phyloP scores from a whole-genome alignment of 495 filamentous ascomycete genomes.

The Trichoderma gamsii region DNA sequence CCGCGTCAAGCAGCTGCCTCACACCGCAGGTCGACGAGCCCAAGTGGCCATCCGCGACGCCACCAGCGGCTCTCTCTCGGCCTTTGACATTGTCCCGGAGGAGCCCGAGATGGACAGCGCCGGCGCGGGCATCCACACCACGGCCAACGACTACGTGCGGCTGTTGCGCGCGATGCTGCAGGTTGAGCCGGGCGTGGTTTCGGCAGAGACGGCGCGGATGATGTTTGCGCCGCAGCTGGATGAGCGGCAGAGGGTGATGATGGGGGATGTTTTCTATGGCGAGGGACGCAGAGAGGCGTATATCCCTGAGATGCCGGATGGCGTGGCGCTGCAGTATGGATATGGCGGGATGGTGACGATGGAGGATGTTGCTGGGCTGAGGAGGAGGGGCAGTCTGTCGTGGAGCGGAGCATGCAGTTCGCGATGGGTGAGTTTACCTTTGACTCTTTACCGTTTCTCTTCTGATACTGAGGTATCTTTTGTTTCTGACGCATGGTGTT shows the following conservation, averaged over 20 bases:
- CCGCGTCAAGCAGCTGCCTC: not conserved
- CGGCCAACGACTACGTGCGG: conserved; percentile 43
- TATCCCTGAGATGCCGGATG: conserved; percentile 22
- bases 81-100: conserved; percentile 12
- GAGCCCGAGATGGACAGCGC: conserved; percentile 32
- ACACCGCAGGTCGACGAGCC: conserved; percentile 13
- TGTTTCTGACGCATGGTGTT: not conserved
- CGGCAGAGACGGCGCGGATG: conserved; percentile 33
- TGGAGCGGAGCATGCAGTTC: conserved; percentile 26
- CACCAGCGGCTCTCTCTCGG: conserved; percentile 16
- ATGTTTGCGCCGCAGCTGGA: conserved; percentile 50
- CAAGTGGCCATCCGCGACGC: conserved; percentile 16
- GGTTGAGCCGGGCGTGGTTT: conserved; percentile 18
- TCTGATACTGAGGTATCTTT: not conserved
- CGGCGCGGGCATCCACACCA: conserved; percentile 47
- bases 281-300: conserved; percentile 13
- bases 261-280: conserved; percentile 16
- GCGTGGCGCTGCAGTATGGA: conserved; percentile 22
- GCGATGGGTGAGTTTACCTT: conserved; percentile 26
- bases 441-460: not conserved
- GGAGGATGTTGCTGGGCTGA: conserved; percentile 27
- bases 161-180: conserved; percentile 43
- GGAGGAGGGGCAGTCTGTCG: conserved; percentile 32
- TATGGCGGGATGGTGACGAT: conserved; percentile 26
- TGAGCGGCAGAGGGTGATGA: conserved; percentile 22